phyloP scores from a whole-genome alignment of 345 rosid genomes.

The Stellera chamaejasme region DNA sequence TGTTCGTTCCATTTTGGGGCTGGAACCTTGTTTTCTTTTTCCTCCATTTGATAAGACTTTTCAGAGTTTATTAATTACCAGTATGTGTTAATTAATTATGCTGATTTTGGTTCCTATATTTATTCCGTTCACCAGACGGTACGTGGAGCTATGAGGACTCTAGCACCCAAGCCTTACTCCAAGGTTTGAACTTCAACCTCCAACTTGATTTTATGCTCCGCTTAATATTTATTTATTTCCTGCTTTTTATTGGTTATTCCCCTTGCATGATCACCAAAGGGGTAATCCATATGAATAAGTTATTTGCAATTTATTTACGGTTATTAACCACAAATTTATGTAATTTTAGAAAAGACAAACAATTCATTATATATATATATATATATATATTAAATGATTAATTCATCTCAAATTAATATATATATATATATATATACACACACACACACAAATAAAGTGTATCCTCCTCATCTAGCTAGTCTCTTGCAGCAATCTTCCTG shows the following conservation, averaged over 20 bases:
- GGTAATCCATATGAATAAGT: too few species aligned
- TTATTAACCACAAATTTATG: too few species aligned
- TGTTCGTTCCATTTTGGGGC: conserved; percentile 7
- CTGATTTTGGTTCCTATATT: conserved; percentile 14
- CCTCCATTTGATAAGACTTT: background rate
- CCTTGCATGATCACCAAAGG: background rate
- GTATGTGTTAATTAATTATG: background rate
- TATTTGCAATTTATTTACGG: too few species aligned
- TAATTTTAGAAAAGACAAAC: too few species aligned
- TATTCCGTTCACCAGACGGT: conserved; percentile 22
- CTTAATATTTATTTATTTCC: background rate
- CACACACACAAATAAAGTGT: too few species aligned
- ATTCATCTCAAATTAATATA: too few species aligned
- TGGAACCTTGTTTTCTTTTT: conserved; percentile 13
- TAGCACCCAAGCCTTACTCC: conserved; percentile 34
- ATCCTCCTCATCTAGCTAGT: background rate
- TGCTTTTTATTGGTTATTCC: background rate
- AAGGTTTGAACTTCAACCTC: conserved; percentile 29
- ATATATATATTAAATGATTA: too few species aligned
- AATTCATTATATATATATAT: too few species aligned
- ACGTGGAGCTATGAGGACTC: conserved; percentile 31
- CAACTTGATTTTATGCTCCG: background rate
- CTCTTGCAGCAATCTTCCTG: conserved; percentile 44
- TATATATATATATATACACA: too few species aligned
- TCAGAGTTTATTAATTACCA: background rate